These are phyloP conservation scores for Chaetomiaceae sp. DNA, from an alignment of 2,329 filamentous ascomycete genomes.

Conservation along the genomic window DNA sequence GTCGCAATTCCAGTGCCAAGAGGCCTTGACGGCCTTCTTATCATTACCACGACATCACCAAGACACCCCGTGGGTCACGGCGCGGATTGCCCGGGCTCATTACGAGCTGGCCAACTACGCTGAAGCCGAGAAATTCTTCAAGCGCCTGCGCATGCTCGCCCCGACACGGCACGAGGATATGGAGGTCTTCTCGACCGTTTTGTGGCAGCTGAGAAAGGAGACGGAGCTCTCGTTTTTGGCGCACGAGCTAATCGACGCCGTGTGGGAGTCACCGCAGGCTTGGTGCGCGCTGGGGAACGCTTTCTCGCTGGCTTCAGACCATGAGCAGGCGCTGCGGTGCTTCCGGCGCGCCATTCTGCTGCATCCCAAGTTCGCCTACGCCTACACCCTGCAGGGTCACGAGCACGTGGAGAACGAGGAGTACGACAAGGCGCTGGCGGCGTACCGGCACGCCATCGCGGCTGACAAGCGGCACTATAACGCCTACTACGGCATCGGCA, in stretches of 20 bases:
- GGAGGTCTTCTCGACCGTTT: constrained; percentile 96
- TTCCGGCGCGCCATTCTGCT: constrained; percentile 93
- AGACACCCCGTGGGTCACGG: constrained; percentile 88
- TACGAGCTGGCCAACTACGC: constrained; percentile 84
- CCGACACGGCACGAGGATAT: constrained; percentile 86
- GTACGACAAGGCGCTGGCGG: constrained; percentile 85
- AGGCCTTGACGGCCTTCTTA: constrained; percentile 69
- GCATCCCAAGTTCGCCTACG: constrained; percentile 86
- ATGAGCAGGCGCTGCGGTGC: constrained; percentile 88
- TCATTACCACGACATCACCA: constrained; percentile 67
- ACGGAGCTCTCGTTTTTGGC: constrained; percentile 87
- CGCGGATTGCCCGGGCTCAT: constrained; percentile 82
- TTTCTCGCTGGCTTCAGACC: constrained; percentile 85
- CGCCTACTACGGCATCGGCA: constrained; percentile 87
- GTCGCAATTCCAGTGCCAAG: constrained; percentile 69
- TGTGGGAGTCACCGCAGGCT: constrained; percentile 84
- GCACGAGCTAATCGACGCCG: constrained; percentile 80
- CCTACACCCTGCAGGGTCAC: constrained; percentile 91
- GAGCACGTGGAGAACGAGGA: constrained; percentile 96
- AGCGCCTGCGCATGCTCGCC: constrained; percentile 68
- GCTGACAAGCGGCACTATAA: constrained; percentile 91
- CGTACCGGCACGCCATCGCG: constrained; percentile 79
- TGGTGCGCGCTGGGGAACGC: constrained; percentile 96
- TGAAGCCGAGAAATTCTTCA: constrained; percentile 83
- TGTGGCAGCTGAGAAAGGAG: constrained; percentile 96